Base-by-base conservation (phyloP, 2,329 filamentous ascomycete species). In the Aspergillus nomiae region DNA sequence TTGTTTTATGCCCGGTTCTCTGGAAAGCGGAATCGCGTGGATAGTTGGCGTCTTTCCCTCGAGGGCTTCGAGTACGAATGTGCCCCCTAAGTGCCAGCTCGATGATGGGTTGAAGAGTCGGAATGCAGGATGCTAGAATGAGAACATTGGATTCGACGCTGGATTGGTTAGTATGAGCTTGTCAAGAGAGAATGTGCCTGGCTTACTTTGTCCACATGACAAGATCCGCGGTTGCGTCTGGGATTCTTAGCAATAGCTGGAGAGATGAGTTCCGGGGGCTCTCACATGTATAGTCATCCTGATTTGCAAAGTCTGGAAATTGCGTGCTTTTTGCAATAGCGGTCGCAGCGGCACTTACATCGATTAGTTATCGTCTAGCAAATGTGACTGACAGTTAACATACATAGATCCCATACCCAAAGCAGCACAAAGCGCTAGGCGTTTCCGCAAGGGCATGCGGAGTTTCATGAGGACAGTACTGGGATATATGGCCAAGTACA, bases 151-250 rank as follows among this genome's bases (percentile, higher is more conserved):
- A 71, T 67, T 77, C 75, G 58, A 77, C 65, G 51, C 72, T 72
- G 21, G 0, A 28, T 7, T 26, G 21, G 7, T 59, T 56, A 63
- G 60, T 32, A 54, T 53, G n/a, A 6, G 4, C 8, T 12, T 38
- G 3, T 32, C 38, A 10, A 4, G 14, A 19, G 7, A 1, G 6
- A 10, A 1, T 1, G 4, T 2, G 21, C 12, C 10, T 6, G n/a
- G 28, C 51, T 51, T 74, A 82, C 80, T 76, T 74, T 7, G 81
- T 83, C 81, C 81, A 84, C 32, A 82, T 76, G 1, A 82, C 73
- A 4, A 82, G 70, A n/a, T 81, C 79, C 0, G 76, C 75, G 4
- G 78, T 81, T 24, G 76, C 74, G 53, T 73, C 70, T 76, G 54
- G 9, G 24, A 4, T 5, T 8, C 45, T 65, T 48, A 60, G 59